Evolutionary conservation across 108 stramenopile genomes (phyloP), one percentile per base, ranked within the genome.

Genomic region (Cyclostephanos tholiformis): DNA sequence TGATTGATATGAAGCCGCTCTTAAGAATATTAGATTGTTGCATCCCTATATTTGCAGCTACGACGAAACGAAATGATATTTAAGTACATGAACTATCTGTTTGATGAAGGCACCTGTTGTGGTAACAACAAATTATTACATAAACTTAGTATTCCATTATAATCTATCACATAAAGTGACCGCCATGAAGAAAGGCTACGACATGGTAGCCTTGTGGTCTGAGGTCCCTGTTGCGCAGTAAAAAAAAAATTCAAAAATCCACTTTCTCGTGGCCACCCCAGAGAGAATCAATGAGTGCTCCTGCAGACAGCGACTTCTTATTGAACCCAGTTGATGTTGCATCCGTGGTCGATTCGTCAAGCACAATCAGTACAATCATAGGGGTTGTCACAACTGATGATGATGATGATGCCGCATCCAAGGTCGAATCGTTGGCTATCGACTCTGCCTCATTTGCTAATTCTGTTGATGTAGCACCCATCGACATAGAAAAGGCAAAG

Each of bases 401-500:
- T n/a, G n/a, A n/a, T 25, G 52, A 52, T 6, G 23, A 20, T 52
- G 52, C 20, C 20, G 52, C 3, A 23, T 20, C 20, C 23, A 9
- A 27, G 25, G 25, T 25, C 19, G 56, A 29, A 29, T 12, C 27
- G 0, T 25, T 30, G 0, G 13, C 57, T 13, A 58, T 58, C 12
- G 30, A 17, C 17, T 8, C 0, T 32, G 57, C 9, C 10, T 0
- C 27, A 26, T n/a, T 30, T 14, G 32, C 16, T 30, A 58, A 58
- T 35, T 35, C 10, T 30, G 4, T 58, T 58, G 57, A 32, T 58
- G 57, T 30, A 58, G 23, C 73, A 27, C 55, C 65, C 20, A 41
- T 74, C 19, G 64, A 74, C 0, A 58, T 46, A 53, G 73, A 74
- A 36, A 56, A 32, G 22, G 64, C 73, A 32, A 74, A 74, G 43